Conservation (phyloP, 139 green algal species). For the Picochlorum sp. region DNA sequence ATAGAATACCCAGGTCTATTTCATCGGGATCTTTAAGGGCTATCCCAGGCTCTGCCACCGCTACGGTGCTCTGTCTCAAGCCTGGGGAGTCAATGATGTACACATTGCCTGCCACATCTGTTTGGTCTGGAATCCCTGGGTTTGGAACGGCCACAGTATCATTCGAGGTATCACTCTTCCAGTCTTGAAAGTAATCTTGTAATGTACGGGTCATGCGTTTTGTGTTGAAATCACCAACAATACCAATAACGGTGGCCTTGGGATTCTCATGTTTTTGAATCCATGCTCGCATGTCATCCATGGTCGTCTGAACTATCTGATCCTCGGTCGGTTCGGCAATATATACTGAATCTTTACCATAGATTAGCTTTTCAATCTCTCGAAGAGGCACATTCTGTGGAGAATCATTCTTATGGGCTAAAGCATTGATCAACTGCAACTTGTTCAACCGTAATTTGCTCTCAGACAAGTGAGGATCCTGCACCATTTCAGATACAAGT, state of each 20-base stretch:
- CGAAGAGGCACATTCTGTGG: slow-evolving; percentile 25
- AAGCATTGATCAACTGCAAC: slow-evolving; percentile 43
- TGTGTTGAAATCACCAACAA: slow-evolving; percentile 57
- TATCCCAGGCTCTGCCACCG: slow-evolving; percentile 49
- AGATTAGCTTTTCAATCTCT: slow-evolving; percentile 55
- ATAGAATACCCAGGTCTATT: slow-evolving; percentile 52
- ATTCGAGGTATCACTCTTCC: slow-evolving; percentile 8
- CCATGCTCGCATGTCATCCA: slow-evolving; percentile 30
- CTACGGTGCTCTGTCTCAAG: slow-evolving; percentile 20
- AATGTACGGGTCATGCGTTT: slow-evolving; percentile 29
- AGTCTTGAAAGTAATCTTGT: neutral
- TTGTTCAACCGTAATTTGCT: slow-evolving; percentile 45
- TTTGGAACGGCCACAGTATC: slow-evolving; percentile 17
- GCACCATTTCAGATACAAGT: slow-evolving; percentile 52
- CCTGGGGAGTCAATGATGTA: slow-evolving; percentile 48
- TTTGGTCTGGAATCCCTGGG: slow-evolving; percentile 27
- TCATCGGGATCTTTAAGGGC: slow-evolving; percentile 49
- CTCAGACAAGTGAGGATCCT: slow-evolving; percentile 40
- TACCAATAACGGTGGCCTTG: slow-evolving; percentile 59
- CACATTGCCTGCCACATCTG: slow-evolving; percentile 15
- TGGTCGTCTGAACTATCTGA: slow-evolving; percentile 11
- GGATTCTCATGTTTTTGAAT: slow-evolving; percentile 30
- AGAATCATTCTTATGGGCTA: slow-evolving; percentile 59
- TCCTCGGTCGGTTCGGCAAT: slow-evolving; percentile 35
- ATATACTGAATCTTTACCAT: slow-evolving; percentile 56